Evolutionary conservation across 2,329 filamentous ascomycete genomes (phyloP).

Genomic region (Corniculantispora saksenae): DNA sequence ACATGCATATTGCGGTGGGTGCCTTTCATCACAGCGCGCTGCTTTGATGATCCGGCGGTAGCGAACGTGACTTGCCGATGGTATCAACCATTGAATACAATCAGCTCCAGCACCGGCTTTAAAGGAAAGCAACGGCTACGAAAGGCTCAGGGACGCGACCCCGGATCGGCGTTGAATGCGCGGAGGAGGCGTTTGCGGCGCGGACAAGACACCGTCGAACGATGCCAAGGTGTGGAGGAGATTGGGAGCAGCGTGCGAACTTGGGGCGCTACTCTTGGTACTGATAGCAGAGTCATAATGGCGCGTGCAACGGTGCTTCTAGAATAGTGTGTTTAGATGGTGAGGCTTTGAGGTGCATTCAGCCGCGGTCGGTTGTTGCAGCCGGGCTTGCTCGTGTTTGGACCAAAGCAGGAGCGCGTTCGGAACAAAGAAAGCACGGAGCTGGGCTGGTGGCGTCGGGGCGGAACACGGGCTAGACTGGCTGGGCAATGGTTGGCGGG

Average conservation of each 20-base stretch:
- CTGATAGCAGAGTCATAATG: not conserved
- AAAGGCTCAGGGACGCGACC: not conserved
- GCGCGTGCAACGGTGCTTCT: not conserved
- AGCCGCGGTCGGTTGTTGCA: not conserved
- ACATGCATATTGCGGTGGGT: constrained; percentile 12
- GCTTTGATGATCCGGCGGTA: not conserved
- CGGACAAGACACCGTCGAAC: not conserved
- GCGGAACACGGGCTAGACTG: not conserved
- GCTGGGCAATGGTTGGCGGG: not conserved
- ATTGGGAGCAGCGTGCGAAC: not conserved
- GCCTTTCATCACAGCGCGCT: not conserved
- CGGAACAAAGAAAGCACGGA: constrained; percentile 8
- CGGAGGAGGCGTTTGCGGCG: not conserved
- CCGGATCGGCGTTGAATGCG: not conserved
- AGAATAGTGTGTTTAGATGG: not conserved
- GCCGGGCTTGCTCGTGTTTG: not conserved
- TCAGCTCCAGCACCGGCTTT: not conserved
- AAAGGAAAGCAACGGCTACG: constrained; percentile 2
- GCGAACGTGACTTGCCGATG: not conserved
- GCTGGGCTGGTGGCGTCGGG: constrained; percentile 1
- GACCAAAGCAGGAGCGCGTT: not conserved
- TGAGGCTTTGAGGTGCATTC: too few species aligned
- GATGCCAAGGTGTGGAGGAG: not conserved
- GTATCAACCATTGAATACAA: not conserved
- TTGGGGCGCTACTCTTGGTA: not conserved